Conservation (phyloP, 306 rosid genomes). For the Malus orientalis region DNA sequence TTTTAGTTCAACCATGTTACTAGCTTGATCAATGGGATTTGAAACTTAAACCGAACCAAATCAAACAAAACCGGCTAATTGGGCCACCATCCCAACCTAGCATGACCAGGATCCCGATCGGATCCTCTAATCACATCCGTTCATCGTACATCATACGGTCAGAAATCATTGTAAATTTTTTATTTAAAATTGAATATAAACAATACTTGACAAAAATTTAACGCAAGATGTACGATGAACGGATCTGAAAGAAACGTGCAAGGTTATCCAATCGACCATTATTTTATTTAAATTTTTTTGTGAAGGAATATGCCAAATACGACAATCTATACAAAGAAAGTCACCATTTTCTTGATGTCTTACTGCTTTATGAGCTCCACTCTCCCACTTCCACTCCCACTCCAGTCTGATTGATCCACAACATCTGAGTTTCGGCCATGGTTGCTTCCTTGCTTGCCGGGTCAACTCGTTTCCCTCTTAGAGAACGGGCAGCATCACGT, state of each 20-base stretch:
- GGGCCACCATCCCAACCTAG: not conserved
- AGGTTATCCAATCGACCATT: not conserved
- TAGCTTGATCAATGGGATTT: no score
- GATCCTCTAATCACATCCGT: no score
- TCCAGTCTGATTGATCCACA: not conserved
- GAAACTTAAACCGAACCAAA: no score
- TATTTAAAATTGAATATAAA: no score
- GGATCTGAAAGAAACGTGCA: no score
- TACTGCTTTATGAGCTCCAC: not conserved
- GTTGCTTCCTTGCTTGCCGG: slow-evolving; percentile 44
- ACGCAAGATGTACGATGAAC: no score
- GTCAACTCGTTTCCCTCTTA: slow-evolving; percentile 36
- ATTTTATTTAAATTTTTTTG: not conserved
- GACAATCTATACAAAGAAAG: not conserved
- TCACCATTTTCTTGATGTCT: not conserved
- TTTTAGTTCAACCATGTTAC: no score
- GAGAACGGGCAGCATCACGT: slow-evolving; percentile 48
- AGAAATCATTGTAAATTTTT: no score
- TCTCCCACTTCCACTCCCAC: not conserved
- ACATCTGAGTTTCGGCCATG: slow-evolving; percentile 14
- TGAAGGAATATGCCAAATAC: not conserved
- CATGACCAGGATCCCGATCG: no score
- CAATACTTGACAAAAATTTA: no score
- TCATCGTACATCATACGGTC: no score
- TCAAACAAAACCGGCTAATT: not conserved